These are phyloP conservation scores for Brassica rapa DNA, from an alignment of 345 rosid genomes.

Conservation along the genomic window DNA sequence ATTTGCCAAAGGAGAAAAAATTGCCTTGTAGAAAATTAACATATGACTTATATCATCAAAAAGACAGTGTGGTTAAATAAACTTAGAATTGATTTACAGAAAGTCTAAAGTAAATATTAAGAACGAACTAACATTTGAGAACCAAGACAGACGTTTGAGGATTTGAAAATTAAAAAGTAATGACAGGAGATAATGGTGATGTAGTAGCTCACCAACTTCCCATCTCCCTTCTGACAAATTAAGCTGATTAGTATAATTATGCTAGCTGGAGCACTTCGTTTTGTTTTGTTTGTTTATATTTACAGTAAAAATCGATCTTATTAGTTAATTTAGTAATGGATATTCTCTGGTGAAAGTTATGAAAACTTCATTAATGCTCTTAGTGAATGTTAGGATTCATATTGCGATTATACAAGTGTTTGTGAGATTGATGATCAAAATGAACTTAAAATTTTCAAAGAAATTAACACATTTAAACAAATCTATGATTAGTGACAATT, in stretches of 20 bases:
- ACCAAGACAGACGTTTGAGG: slow-evolving; percentile 14
- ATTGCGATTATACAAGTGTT: no score
- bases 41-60: no score
- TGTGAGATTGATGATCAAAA: no score
- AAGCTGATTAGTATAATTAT: slow-evolving; percentile 21
- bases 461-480: no score
- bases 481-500: no score
- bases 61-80: neutral
- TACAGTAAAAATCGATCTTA: neutral
- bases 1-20: no score
- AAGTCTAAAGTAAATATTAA: neutral
- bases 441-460: no score
- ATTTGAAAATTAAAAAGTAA: slow-evolving; percentile 8
- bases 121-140: slow-evolving; percentile 28
- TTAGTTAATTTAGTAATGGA: neutral
- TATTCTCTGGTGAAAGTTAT: neutral
- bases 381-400: neutral
- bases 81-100: neutral
- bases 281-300: neutral
- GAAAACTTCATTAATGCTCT: neutral
- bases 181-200: slow-evolving; percentile 24
- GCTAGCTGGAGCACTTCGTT: slow-evolving; percentile 25
- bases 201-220: slow-evolving; percentile 38
- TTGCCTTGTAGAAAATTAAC: no score
- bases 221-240: slow-evolving; percentile 32